Evolutionary conservation across 345 rosid species (phyloP), one percentile per base, ranked within the genome.

Genomic region (Lumnitzera littorea): DNA sequence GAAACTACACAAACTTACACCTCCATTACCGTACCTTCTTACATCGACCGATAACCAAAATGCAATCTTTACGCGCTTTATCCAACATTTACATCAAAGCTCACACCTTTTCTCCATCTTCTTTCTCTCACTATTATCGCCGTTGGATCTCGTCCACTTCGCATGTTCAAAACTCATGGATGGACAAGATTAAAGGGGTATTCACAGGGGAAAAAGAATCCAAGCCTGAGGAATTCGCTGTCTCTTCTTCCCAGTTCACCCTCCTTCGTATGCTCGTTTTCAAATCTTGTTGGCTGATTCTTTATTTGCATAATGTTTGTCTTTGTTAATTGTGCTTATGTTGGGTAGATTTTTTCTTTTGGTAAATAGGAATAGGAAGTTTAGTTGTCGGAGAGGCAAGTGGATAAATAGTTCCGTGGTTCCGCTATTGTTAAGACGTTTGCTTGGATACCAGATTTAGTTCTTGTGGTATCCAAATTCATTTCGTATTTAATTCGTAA

Each of bases 101-200:
- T 25, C 57, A 20, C 16, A 14, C 17, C 55, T 53, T 53, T 54
- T 63, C 57, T 24, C 48, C 36, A 36, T 62, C 5, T 49, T 8
- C 54, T 5, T 16, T 3, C 49, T 0, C 27, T 43, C 58, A 31
- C 36, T 3, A 25, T 56, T 88, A 67, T 75, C 66, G 57, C 58
- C 92, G 94, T 24, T 72, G 68, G 14, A 76, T 90, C 65, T 75
- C 73, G 68, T 69, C 88, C 62, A 80, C 92, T 17, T 17, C 84
- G 51, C 46, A 75, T 47, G 73, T 69, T 46, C 67, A 53, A 13
- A 57, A 70, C 66, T 82, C 91, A 49, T 94, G 96, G 99, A 76
- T 90, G 95, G 86, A 86, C 66, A 17, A 90, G 58, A 74, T 94
- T 73, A 88, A 84, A 75, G 96, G 91, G 2, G 85, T 83, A 57